A percentile compares a stretch with the other conserved stretches of the same genome.
Conservation (phyloP, 2,329 filamentous ascomycete species). For the Scedosporium aurantiacum region DNA sequence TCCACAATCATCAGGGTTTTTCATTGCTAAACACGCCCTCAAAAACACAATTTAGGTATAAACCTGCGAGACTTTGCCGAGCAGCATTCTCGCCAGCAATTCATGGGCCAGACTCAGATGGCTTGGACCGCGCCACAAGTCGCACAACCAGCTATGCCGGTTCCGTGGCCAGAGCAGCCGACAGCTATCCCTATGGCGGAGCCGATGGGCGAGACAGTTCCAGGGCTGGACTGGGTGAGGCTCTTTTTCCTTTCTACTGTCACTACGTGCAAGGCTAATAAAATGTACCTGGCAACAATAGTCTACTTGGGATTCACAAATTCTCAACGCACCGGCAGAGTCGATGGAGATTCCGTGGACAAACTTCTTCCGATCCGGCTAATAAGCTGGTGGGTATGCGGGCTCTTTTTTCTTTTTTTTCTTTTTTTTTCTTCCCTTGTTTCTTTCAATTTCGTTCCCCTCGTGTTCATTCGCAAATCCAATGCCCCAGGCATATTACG, state of each 20-base stretch:
- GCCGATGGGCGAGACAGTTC: background rate
- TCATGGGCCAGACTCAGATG: background rate
- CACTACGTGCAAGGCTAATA: background rate
- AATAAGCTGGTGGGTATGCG: background rate
- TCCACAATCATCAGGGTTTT: background rate
- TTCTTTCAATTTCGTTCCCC: background rate
- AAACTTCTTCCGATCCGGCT: constrained; percentile 11
- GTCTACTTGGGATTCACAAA: constrained; percentile 16
- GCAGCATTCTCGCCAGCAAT: background rate
- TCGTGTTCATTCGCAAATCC: background rate
- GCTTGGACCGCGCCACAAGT: background rate
- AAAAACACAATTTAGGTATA: constrained; percentile 1
- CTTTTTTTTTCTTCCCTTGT: background rate
- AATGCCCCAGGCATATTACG: background rate
- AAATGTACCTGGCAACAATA: background rate
- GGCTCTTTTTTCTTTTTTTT: background rate
- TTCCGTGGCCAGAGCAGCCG: background rate
- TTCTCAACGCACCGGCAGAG: constrained; percentile 13
- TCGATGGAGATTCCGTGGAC: constrained; percentile 16
- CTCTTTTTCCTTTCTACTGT: background rate
- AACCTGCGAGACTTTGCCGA: constrained; percentile 6
- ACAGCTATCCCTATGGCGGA: background rate
- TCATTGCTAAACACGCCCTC: background rate
- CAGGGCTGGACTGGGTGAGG: constrained; percentile 10
- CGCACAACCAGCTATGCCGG: background rate